Conservation (phyloP, 768 basidiomycete species). For the Termitomyces sp. region DNA sequence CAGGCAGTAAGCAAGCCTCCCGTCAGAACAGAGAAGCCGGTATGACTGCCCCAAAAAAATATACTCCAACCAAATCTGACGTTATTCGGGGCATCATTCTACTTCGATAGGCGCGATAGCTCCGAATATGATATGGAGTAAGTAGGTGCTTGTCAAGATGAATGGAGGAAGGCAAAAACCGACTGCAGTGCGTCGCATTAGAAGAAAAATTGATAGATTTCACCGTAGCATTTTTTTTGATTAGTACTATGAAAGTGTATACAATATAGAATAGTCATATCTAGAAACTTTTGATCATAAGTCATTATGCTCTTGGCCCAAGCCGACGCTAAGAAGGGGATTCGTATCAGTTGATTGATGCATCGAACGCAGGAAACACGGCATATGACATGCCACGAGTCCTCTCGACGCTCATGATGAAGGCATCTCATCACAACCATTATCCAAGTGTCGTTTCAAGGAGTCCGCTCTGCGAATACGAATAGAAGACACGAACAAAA, state of each 20-base stretch:
- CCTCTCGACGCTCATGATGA: conserved; percentile 4
- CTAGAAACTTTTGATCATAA: conserved; percentile 15
- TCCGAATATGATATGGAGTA: conserved; percentile 1
- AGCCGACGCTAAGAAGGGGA: conserved; percentile 8
- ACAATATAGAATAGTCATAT: conserved; percentile 7
- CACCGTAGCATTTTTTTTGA: conserved; percentile 6
- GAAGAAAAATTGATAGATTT: background rate
- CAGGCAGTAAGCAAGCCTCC: background rate
- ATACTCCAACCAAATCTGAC: conserved; percentile 3
- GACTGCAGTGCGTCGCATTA: background rate
- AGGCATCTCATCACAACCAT: conserved; percentile 39
- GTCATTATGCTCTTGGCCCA: background rate
- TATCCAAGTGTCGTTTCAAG: conserved; percentile 76
- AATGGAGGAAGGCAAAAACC: conserved; percentile 4
- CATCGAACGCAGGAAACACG: background rate
- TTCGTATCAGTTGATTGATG: conserved; percentile 1
- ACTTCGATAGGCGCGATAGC: conserved; percentile 7
- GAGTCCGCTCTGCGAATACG: conserved; percentile 31
- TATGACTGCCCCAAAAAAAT: background rate
- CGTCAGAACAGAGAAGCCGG: conserved; percentile 14
- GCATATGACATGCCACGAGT: background rate
- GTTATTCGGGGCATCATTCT: conserved; percentile 24
- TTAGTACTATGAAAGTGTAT: background rate
- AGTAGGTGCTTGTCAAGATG: conserved; percentile 1
- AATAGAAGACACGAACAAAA: conserved; percentile 4